Evolutionary conservation across 1,284 basidiomycete species (phyloP).

Genomic region (Apiotrichum montevideense): DNA sequence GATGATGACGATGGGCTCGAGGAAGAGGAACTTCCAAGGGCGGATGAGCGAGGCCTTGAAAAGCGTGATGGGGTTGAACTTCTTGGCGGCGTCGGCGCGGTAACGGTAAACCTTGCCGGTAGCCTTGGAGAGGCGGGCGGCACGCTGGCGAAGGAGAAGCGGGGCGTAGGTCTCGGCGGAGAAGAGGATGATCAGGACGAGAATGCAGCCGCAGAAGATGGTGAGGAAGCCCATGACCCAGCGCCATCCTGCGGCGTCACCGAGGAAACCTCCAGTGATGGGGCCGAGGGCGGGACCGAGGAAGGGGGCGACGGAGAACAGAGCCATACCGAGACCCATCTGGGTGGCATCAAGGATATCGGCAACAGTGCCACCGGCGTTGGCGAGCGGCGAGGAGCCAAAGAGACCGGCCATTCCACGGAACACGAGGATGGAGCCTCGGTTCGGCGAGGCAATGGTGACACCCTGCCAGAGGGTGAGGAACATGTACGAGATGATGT

Average conservation of each 20-base stretch:
- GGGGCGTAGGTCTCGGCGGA: conserved; percentile 50
- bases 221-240: conserved; percentile 65
- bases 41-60: conserved; percentile 46
- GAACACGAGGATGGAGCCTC: conserved; percentile 33
- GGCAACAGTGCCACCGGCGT: conserved; percentile 42
- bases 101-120: conserved; percentile 48
- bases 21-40: conserved; percentile 49
- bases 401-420: conserved; percentile 43
- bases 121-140: conserved; percentile 38
- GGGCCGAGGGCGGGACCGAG: conserved; percentile 25
- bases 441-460: conserved; percentile 27
- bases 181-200: conserved; percentile 26
- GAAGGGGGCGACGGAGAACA: conserved; percentile 18
- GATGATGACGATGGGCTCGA: conserved; percentile 49
- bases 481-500: conserved; percentile 53
- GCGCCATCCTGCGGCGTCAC: conserved; percentile 44
- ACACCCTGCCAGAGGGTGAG: conserved; percentile 37
- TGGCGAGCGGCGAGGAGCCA: conserved; percentile 43
- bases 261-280: conserved; percentile 45
- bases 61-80: conserved; percentile 33
- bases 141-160: conserved; percentile 44
- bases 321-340: conserved; percentile 37
- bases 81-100: conserved; percentile 48
- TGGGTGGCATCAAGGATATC: conserved; percentile 40
- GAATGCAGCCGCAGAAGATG: conserved; percentile 36